These are phyloP conservation scores for Pisolithus albus DNA, from an alignment of 768 basidiomycete genomes.

Conservation along the genomic window DNA sequence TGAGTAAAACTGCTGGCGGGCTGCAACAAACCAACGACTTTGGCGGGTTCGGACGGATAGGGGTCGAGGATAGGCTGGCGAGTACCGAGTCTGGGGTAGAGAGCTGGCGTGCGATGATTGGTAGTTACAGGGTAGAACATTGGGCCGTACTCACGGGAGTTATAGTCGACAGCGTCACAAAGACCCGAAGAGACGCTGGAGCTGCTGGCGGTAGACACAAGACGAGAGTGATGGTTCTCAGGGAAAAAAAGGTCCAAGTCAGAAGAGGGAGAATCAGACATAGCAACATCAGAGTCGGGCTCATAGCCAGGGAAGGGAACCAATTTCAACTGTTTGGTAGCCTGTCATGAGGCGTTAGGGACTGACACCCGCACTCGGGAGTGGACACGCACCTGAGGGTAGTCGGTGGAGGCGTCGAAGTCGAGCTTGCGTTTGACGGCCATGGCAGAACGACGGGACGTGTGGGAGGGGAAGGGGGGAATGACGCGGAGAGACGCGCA, in stretches of 20 bases:
- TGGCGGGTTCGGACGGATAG: slow-evolving; percentile 42
- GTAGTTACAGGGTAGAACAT: background rate
- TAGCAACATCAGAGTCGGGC: slow-evolving; percentile 58
- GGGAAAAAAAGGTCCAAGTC: slow-evolving; percentile 55
- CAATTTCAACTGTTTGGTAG: slow-evolving; percentile 65
- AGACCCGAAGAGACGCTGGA: slow-evolving; percentile 39
- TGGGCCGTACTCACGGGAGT: slow-evolving; percentile 39
- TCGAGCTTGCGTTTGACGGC: slow-evolving; percentile 73
- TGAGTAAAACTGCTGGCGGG: slow-evolving; percentile 56
- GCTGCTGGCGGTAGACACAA: slow-evolving; percentile 59
- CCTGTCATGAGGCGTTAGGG: slow-evolving; percentile 28
- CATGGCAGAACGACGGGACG: slow-evolving; percentile 35
- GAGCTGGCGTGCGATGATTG: slow-evolving; percentile 11
- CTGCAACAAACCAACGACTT: slow-evolving; percentile 57
- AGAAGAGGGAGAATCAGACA: slow-evolving; percentile 50
- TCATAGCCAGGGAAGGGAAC: slow-evolving; percentile 67
- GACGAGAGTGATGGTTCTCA: slow-evolving; percentile 50
- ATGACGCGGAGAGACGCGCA: background rate
- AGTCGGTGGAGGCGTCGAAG: slow-evolving; percentile 46
- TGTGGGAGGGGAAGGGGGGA: slow-evolving; percentile 4
- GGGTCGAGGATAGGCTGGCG: slow-evolving; percentile 52
- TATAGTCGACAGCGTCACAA: slow-evolving; percentile 40
- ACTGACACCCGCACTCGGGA: slow-evolving; percentile 12
- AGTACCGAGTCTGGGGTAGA: slow-evolving; percentile 58
- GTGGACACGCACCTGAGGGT: slow-evolving; percentile 37